These are phyloP conservation scores for Rhizopogon vulgaris DNA, from an alignment of 768 basidiomycete species.

Conservation along the genomic window DNA sequence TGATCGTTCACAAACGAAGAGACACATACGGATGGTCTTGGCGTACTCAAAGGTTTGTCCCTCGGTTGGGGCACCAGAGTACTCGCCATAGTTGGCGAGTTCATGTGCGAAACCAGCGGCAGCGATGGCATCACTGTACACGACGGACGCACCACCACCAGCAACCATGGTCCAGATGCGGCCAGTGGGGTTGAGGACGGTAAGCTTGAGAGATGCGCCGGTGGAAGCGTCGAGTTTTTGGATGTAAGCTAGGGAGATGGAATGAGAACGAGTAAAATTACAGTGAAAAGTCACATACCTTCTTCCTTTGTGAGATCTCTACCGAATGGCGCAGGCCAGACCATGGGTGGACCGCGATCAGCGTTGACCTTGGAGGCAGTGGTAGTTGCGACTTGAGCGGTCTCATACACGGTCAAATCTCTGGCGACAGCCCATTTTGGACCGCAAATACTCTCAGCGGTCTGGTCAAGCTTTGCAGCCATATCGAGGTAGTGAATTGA, in stretches of 20 bases:
- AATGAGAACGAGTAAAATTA: not conserved
- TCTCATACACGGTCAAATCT: constrained; percentile 73
- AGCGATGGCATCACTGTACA: constrained; percentile 71
- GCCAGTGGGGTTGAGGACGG: constrained; percentile 91
- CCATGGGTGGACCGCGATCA: constrained; percentile 98
- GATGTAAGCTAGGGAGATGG: constrained; percentile 65
- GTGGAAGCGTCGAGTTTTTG: constrained; percentile 96
- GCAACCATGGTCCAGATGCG: constrained; percentile 99
- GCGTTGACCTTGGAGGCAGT: constrained; percentile 56
- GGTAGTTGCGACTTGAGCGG: constrained; percentile 29
- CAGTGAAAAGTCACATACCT: constrained; percentile 7
- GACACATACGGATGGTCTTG: constrained; percentile 83
- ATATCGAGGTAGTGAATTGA: constrained; percentile 96
- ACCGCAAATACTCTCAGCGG: constrained; percentile 95
- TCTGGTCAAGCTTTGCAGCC: constrained; percentile 99
- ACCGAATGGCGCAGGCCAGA: constrained; percentile 92
- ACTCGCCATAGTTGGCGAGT: constrained; percentile 99
- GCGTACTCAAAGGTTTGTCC: constrained; percentile 99
- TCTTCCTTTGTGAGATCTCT: constrained; percentile 98
- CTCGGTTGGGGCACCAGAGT: constrained; percentile 96
- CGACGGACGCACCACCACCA: constrained; percentile 81
- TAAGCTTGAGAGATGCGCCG: constrained; percentile 96
- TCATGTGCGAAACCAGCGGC: constrained; percentile 96
- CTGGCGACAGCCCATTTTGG: constrained; percentile 99
- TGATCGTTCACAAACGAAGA: not conserved